Evolutionary conservation across 345 rosid species (phyloP).

Genomic region (Pugionium cornutum): DNA sequence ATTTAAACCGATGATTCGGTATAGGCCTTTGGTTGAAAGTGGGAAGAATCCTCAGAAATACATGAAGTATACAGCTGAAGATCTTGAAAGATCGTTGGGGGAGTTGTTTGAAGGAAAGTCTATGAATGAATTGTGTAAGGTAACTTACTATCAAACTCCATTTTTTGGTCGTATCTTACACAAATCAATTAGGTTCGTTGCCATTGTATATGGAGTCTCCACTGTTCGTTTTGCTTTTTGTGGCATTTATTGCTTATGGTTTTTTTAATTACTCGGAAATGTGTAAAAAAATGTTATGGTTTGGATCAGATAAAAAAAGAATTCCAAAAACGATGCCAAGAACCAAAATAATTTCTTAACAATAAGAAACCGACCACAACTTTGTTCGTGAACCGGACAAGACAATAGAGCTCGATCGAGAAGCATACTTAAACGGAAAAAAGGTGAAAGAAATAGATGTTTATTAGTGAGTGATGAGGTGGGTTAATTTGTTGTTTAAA

Average conservation of each 20-base stretch:
- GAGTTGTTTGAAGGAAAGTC: constrained; percentile 94
- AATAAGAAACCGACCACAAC: constrained; percentile 22
- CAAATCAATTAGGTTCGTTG: constrained; percentile 11
- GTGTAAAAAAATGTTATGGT: not conserved
- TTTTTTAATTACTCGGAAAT: constrained; percentile 10
- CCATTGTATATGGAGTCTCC: constrained; percentile 28
- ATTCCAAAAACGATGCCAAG: not conserved
- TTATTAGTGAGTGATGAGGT: constrained; percentile 21
- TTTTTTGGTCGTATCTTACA: constrained; percentile 6
- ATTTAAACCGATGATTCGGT: constrained; percentile 10
- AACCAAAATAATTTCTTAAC: not conserved
- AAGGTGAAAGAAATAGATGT: not conserved
- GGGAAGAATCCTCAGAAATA: constrained; percentile 87
- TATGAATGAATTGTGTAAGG: constrained; percentile 48
- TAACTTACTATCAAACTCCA: not conserved
- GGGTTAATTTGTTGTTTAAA: constrained; percentile 19
- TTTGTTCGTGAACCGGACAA: constrained; percentile 24
- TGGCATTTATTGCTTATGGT: constrained; percentile 2
- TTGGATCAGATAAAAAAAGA: not conserved
- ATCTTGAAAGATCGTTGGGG: constrained; percentile 86
- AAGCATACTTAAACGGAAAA: constrained; percentile 2
- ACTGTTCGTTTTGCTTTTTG: not conserved
- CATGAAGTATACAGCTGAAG: constrained; percentile 79
- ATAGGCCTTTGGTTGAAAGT: constrained; percentile 85
- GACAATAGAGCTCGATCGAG: constrained; percentile 21